phyloP scores from a whole-genome alignment of 2,329 filamentous ascomycete genomes.

The Penicillium sp. region DNA sequence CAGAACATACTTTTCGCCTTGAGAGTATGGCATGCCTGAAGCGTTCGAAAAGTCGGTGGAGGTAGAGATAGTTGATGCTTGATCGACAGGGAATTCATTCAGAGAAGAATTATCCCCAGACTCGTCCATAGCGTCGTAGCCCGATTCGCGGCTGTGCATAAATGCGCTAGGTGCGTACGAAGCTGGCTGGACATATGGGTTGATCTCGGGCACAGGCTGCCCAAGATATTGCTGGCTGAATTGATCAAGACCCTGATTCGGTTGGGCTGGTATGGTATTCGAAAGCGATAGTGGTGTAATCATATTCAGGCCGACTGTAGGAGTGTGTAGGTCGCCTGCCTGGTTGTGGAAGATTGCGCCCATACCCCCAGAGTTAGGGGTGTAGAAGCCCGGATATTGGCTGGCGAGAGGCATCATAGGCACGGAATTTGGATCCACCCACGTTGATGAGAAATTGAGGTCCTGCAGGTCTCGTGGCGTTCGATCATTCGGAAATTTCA shows the following conservation, averaged over 20 bases:
- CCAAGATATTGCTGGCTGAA: constrained; percentile 58
- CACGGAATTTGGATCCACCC: constrained; percentile 80
- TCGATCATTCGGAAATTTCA: constrained; percentile 70
- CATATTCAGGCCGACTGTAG: constrained; percentile 67
- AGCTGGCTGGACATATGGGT: constrained; percentile 62
- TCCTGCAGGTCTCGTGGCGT: constrained; percentile 77
- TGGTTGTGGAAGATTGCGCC: constrained; percentile 74
- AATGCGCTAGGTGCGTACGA: constrained; percentile 74
- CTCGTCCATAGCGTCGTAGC: constrained; percentile 74
- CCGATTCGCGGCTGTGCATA: constrained; percentile 66
- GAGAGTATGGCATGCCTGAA: constrained; percentile 27
- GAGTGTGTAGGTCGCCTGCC: constrained; percentile 82
- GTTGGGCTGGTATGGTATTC: constrained; percentile 61
- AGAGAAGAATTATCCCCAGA: constrained; percentile 62
- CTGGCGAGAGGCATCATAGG: constrained; percentile 74
- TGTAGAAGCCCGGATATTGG: constrained; percentile 79
- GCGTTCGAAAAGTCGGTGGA: constrained; percentile 29
- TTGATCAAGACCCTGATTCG: constrained; percentile 57
- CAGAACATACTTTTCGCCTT: constrained; percentile 51
- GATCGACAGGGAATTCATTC: constrained; percentile 52
- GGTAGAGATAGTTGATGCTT: constrained; percentile 50
- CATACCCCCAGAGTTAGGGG: constrained; percentile 75
- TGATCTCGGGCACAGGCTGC: constrained; percentile 62
- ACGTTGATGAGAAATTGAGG: constrained; percentile 83
- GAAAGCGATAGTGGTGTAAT: constrained; percentile 78